phyloP scores from a whole-genome alignment of 208 protist species.

The Leishmania tropica region DNA sequence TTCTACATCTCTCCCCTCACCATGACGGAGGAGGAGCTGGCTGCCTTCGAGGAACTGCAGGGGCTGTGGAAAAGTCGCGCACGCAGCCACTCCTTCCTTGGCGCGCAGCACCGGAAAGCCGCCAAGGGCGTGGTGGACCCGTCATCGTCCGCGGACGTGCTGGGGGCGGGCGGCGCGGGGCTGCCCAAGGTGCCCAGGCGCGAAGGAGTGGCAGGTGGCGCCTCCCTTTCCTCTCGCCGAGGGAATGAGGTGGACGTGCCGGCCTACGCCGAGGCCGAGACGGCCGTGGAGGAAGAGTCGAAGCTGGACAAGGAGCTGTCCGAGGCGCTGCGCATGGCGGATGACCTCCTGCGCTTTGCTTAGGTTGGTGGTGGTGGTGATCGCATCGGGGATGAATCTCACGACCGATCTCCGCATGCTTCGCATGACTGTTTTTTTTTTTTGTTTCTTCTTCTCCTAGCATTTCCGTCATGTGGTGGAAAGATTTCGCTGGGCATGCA shows the following conservation, averaged over 20 bases:
- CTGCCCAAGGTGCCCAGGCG: not conserved
- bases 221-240: not conserved
- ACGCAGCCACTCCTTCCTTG: constrained; percentile 60
- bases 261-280: constrained; percentile 21
- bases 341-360: constrained; percentile 65
- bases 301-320: constrained; percentile 48
- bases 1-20: constrained; percentile 62
- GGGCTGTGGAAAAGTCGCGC: constrained; percentile 69
- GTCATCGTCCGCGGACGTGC: not conserved
- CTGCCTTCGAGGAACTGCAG: constrained; percentile 86
- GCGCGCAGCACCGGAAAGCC: constrained; percentile 48
- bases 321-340: constrained; percentile 75
- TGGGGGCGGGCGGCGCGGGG: not conserved
- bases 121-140: constrained; percentile 24
- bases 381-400: not conserved
- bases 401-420: not conserved
- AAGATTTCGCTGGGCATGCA: not conserved
- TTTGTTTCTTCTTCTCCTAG: not conserved
- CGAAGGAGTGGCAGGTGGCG: not conserved
- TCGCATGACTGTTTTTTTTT: not conserved
- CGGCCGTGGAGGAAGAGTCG: constrained; percentile 18
- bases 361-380: not conserved
- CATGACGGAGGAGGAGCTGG: constrained; percentile 73
- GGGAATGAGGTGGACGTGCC: not conserved
- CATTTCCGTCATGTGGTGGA: not conserved